A percentile compares a stretch with the other conserved stretches of the same genome.
Conservation (phyloP, 2,329 filamentous ascomycete species). For the Neonectria ditissima region DNA sequence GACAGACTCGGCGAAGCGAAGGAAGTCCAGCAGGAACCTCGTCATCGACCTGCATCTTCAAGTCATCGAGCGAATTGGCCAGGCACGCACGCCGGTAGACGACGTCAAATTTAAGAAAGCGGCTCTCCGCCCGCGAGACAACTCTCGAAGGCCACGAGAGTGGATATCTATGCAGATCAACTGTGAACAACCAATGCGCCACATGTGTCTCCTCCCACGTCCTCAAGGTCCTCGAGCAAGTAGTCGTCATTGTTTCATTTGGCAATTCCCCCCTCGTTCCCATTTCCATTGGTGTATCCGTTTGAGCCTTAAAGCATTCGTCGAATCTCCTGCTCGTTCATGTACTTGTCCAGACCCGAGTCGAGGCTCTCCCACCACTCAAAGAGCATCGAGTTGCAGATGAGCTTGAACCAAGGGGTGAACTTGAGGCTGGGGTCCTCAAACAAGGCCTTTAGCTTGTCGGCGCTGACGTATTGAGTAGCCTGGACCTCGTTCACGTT, state of each 20-base stretch:
- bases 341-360: slow-evolving; percentile 83
- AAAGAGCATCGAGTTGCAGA: slow-evolving; percentile 97
- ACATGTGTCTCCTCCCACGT: slow-evolving; percentile 17
- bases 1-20: background rate
- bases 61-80: slow-evolving; percentile 5
- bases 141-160: slow-evolving; percentile 26
- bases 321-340: slow-evolving; percentile 86
- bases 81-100: slow-evolving; percentile 18
- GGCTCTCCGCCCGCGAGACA: slow-evolving; percentile 21
- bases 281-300: slow-evolving; percentile 1
- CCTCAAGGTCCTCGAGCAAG: slow-evolving; percentile 11
- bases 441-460: slow-evolving; percentile 88
- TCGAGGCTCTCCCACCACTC: slow-evolving; percentile 96
- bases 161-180: slow-evolving; percentile 47
- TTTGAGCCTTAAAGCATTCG: slow-evolving; percentile 70
- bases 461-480: slow-evolving; percentile 83
- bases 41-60: slow-evolving; percentile 12
- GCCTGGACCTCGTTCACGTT: slow-evolving; percentile 93
- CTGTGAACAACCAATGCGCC: slow-evolving; percentile 33
- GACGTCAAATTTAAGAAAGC: slow-evolving; percentile 38
- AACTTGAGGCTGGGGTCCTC: slow-evolving; percentile 83
- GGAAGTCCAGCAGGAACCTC: background rate
- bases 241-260: slow-evolving; percentile 14
- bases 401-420: slow-evolving; percentile 99
- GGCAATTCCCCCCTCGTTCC: slow-evolving; percentile 12